phyloP scores from a whole-genome alignment of 306 rosid species.

The Fragaria ananassa region DNA sequence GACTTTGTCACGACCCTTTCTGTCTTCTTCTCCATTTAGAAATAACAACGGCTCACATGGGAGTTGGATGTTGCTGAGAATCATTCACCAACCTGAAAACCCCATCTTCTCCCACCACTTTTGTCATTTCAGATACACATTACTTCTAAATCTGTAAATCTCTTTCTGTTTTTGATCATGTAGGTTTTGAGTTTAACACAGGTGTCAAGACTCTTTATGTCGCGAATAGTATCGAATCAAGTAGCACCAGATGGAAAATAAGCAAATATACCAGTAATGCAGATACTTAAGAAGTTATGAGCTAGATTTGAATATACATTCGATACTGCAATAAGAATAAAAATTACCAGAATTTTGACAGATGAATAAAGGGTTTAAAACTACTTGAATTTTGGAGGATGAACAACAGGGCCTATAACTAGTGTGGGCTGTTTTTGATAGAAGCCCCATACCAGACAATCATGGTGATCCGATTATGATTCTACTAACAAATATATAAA shows the following conservation, averaged over 20 bases:
- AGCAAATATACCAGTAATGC: not conserved
- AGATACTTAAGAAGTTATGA: not conserved
- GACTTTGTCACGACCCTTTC: constrained; percentile 32
- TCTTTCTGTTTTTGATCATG: not conserved
- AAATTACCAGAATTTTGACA: not conserved
- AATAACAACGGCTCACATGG: constrained; percentile 52
- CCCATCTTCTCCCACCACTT: constrained; percentile 28
- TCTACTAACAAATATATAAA: constrained; percentile 17
- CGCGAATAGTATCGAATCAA: not conserved
- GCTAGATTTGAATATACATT: not conserved
- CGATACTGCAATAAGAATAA: not conserved
- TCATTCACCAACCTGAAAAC: constrained; percentile 56
- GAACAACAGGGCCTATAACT: not conserved
- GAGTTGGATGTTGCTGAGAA: constrained; percentile 37
- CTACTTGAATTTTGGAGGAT: not conserved
- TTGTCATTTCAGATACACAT: not conserved
- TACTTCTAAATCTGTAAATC: not conserved
- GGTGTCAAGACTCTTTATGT: not conserved
- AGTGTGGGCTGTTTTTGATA: constrained; percentile 24
- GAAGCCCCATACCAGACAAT: constrained; percentile 32
- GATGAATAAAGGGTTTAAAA: not conserved
- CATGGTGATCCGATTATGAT: constrained; percentile 15
- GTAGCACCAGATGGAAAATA: not conserved
- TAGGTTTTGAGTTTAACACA: not conserved
- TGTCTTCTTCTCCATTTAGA: constrained; percentile 22